phyloP scores from a whole-genome alignment of 805 yeast genomes.

The Pichia deserticola region DNA sequence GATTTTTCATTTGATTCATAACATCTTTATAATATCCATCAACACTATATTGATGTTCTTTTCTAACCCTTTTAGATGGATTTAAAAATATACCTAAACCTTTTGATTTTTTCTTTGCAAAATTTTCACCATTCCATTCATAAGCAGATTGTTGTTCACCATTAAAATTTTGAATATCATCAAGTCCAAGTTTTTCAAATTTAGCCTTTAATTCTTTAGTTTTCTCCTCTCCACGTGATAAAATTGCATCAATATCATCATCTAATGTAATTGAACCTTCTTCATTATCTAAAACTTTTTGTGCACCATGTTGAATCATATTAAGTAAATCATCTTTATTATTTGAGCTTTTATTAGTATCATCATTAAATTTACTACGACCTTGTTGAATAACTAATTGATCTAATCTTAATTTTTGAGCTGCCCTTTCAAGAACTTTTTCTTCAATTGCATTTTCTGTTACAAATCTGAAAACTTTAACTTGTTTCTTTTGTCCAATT shows the following conservation, averaged over 20 bases:
- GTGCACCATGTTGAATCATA: slow-evolving; percentile 98
- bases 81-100: slow-evolving; percentile 55
- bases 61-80: slow-evolving; percentile 68
- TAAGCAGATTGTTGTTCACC: slow-evolving; percentile 72
- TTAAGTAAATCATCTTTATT: slow-evolving; percentile 79
- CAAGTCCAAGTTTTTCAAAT: slow-evolving; percentile 80
- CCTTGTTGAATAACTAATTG: slow-evolving; percentile 96
- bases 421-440: slow-evolving; percentile 91
- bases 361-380: slow-evolving; percentile 38
- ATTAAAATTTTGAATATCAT: slow-evolving; percentile 87
- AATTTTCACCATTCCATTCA: slow-evolving; percentile 93
- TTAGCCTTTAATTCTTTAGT: slow-evolving; percentile 74
- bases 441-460: slow-evolving; percentile 96
- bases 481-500: slow-evolving; percentile 96
- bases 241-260: slow-evolving; percentile 56
- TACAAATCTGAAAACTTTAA: slow-evolving; percentile 82
- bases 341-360: slow-evolving; percentile 28
- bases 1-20: slow-evolving; percentile 30
- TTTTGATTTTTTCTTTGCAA: slow-evolving; percentile 54
- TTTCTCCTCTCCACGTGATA: slow-evolving; percentile 72
- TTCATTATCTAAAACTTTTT: slow-evolving; percentile 61
- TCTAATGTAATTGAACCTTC: slow-evolving; percentile 27
- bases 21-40: slow-evolving; percentile 74
- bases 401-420: slow-evolving; percentile 85
- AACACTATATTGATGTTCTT: slow-evolving; percentile 69